Evolutionary conservation across 805 yeast genomes (phyloP).

Genomic region (Jamesozyma rosinii): DNA sequence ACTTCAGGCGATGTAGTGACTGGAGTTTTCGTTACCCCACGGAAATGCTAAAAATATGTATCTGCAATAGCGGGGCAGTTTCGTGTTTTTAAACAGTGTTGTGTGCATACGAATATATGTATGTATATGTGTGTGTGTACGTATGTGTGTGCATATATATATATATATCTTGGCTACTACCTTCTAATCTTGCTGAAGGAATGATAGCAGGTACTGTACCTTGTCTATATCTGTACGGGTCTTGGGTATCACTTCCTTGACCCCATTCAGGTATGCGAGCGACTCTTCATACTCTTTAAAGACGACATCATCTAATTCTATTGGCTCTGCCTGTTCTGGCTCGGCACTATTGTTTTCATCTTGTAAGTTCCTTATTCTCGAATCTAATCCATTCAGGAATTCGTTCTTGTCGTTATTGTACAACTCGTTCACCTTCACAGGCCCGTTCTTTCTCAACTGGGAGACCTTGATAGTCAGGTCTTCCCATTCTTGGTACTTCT

Average conservation of each 20-base stretch:
- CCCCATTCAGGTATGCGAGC: conserved; percentile 8
- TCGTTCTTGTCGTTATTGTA: conserved; percentile 26
- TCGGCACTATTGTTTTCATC: neutral
- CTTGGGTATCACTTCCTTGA: conserved; percentile 18
- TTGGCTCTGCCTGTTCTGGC: neutral
- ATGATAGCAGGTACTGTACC: conserved; percentile 22
- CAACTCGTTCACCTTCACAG: conserved; percentile 34
- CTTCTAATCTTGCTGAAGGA: conserved; percentile 8
- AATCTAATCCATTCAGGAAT: conserved; percentile 23
- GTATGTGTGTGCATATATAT: too few species aligned
- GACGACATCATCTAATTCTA: neutral
- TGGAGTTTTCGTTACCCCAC: too few species aligned
- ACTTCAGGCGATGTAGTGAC: too few species aligned
- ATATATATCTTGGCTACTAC: too few species aligned
- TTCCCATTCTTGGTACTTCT: conserved; percentile 51
- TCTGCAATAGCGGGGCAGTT: too few species aligned
- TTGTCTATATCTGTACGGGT: conserved; percentile 23
- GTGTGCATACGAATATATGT: too few species aligned
- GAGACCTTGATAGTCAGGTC: conserved; percentile 50
- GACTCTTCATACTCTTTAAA: conserved; percentile 4
- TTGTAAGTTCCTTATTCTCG: conserved; percentile 5
- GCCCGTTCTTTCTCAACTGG: conserved; percentile 44
- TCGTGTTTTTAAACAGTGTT: too few species aligned
- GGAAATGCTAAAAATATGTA: too few species aligned
- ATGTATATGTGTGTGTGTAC: too few species aligned